These are phyloP conservation scores for Chaetomiaceae sp. DNA, from an alignment of 2,329 filamentous ascomycete species.

Conservation along the genomic window DNA sequence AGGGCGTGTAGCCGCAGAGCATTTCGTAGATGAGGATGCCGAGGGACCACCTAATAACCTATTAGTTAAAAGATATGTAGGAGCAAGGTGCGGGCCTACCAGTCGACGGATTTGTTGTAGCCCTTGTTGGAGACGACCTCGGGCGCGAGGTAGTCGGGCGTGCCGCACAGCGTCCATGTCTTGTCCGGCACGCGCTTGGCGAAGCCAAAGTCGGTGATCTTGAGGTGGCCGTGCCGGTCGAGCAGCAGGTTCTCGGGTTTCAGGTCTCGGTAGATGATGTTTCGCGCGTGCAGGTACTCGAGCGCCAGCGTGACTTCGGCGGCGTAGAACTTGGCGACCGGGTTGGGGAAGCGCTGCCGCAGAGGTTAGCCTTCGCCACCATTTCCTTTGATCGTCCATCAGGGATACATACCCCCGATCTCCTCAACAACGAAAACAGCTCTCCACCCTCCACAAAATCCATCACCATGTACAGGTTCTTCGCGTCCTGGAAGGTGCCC, in stretches of 20 bases:
- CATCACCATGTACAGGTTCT: constrained; percentile 99
- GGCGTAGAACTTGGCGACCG: constrained; percentile 98
- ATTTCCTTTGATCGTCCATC: not conserved
- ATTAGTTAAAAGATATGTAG: too few species aligned
- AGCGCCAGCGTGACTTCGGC: constrained; percentile 93
- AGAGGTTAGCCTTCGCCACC: not conserved
- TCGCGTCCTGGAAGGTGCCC: constrained; percentile 95
- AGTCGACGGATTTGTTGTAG: constrained; percentile 99
- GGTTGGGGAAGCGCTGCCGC: constrained; percentile 84
- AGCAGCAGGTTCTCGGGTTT: constrained; percentile 93
- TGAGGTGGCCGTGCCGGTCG: constrained; percentile 88
- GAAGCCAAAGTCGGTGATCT: constrained; percentile 98
- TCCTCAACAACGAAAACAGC: constrained; percentile 89
- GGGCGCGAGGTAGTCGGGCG: constrained; percentile 93
- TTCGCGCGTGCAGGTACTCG: constrained; percentile 88
- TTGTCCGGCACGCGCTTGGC: constrained; percentile 98
- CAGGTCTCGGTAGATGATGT: constrained; percentile 96
- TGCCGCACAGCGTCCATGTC: constrained; percentile 97
- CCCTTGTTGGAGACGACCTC: constrained; percentile 99
- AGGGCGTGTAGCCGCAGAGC: constrained; percentile 97
- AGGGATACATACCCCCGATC: constrained; percentile 67
- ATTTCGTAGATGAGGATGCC: constrained; percentile 99
- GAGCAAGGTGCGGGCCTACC: constrained; percentile 54
- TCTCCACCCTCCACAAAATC: constrained; percentile 99
- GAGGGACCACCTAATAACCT: constrained; percentile 77